A percentile compares a stretch with the other conserved stretches of the same genome.
Conservation (phyloP, 129 eudicot species). For the Pittosporum tobira region DNA sequence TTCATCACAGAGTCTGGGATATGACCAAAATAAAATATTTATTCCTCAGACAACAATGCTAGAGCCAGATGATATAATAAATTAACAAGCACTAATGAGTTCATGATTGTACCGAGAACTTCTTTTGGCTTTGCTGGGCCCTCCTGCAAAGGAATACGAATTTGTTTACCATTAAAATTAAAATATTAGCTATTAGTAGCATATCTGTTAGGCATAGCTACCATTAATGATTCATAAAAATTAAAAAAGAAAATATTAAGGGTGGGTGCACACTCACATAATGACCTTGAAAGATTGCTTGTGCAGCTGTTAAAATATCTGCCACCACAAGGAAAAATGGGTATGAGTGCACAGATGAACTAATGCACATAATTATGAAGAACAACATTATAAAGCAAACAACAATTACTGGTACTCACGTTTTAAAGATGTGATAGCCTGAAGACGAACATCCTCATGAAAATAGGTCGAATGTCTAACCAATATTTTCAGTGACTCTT, state of each 20-base stretch:
- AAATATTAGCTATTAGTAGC: background rate
- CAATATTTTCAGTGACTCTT: conserved; percentile 78
- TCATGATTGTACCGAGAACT: conserved; percentile 51
- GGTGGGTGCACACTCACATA: conserved; percentile 42
- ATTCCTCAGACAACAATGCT: conserved; percentile 1
- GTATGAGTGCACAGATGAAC: conserved; percentile 13
- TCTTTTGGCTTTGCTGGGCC: conserved; percentile 71
- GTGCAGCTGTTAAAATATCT: conserved; percentile 85
- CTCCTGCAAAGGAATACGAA: conserved; percentile 42
- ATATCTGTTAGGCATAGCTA: background rate
- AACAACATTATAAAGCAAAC: background rate
- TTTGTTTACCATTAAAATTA: too few species aligned
- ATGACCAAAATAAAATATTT: conserved; percentile 3
- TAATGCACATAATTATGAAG: background rate
- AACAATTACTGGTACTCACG: conserved; percentile 39
- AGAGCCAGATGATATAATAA: conserved; percentile 1
- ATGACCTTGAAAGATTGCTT: conserved; percentile 61
- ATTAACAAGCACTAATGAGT: conserved; percentile 9
- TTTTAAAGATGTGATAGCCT: conserved; percentile 75
- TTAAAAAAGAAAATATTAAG: background rate
- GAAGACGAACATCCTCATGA: conserved; percentile 98
- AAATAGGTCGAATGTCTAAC: conserved; percentile 80
- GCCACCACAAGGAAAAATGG: conserved; percentile 28
- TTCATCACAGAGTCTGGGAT: conserved; percentile 71
- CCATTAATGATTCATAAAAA: background rate